Percentiles rank a stretch among this genome's conserved stretches.
Evolutionary conservation across 306 rosid species (phyloP).

Genomic region (Cucumis cinereus): DNA sequence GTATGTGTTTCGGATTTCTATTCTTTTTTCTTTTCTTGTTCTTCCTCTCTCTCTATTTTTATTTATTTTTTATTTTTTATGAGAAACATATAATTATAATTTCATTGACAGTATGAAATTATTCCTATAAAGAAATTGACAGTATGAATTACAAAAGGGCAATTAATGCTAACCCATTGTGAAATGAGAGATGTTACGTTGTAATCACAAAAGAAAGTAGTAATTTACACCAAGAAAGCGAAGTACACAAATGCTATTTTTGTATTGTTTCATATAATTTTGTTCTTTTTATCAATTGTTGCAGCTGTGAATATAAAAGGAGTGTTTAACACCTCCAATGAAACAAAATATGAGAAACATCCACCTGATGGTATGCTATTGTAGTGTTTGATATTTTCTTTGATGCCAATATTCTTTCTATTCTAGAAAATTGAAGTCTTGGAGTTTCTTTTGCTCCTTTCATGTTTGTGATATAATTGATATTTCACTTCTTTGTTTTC

Average conservation of each 20-base stretch:
- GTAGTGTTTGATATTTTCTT: neutral
- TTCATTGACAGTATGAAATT: no score
- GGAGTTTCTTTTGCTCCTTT: neutral
- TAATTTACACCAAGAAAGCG: no score
- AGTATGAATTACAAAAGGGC: no score
- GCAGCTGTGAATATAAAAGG: conserved; percentile 96
- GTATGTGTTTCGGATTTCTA: conserved; percentile 18
- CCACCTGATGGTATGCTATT: conserved; percentile 58
- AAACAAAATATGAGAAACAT: conserved; percentile 90
- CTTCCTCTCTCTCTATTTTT: no score
- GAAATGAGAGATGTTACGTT: no score
- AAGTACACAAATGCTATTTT: conserved; percentile 6
- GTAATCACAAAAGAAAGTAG: no score
- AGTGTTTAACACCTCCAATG: conserved; percentile 92
- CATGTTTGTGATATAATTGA: neutral
- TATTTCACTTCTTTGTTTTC: conserved; percentile 20
- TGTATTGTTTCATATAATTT: neutral
- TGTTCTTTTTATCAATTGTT: conserved; percentile 17
- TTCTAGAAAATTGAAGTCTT: neutral
- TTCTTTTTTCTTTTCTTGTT: no score
- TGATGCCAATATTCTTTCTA: neutral
- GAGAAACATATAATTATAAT: no score
- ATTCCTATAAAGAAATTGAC: no score
- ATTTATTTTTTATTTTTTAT: no score
- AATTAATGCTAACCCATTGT: no score